phyloP scores from a whole-genome alignment of 179 eudicot species.

The Amaranthus tricolor region DNA sequence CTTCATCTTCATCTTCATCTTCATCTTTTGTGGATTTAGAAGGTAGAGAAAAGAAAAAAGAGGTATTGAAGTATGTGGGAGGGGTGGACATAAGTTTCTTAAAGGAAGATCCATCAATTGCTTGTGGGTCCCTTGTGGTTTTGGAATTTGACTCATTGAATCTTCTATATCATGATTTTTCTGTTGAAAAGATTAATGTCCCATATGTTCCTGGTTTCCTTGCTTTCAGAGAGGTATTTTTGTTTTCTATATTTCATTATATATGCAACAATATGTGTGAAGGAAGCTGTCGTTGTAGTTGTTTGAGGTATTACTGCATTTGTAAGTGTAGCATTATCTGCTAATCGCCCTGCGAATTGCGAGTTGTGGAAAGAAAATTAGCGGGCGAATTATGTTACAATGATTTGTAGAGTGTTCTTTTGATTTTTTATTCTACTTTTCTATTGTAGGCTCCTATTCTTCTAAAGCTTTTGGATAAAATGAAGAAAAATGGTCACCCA shows the following conservation, averaged over 20 bases:
- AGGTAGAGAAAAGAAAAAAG: slow-evolving; percentile 25
- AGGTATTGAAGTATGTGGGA: slow-evolving; percentile 68
- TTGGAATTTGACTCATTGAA: slow-evolving; percentile 50
- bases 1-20: not conserved
- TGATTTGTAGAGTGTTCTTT: too few relatives aligned
- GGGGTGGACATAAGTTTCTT: slow-evolving; percentile 93
- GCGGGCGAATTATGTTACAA: too few relatives aligned
- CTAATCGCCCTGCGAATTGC: too few relatives aligned
- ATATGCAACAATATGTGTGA: not conserved
- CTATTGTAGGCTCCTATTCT: slow-evolving; percentile 70
- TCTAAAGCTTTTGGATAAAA: slow-evolving; percentile 64
- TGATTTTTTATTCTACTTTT: slow-evolving; percentile 10
- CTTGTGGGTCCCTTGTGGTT: slow-evolving; percentile 80
- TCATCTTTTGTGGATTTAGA: slow-evolving; percentile 5
- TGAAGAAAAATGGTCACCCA: slow-evolving; percentile 59
- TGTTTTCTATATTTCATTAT: not conserved
- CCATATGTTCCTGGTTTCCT: slow-evolving; percentile 94
- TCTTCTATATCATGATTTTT: slow-evolving; percentile 71
- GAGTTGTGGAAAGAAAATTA: too few relatives aligned
- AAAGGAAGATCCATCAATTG: slow-evolving; percentile 67
- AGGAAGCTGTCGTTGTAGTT: not conserved
- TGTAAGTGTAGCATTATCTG: not conserved
- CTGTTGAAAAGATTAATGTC: slow-evolving; percentile 38
- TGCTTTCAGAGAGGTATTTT: slow-evolving; percentile 83
- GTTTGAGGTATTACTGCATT: slow-evolving; percentile 5